phyloP scores from a whole-genome alignment of 1,284 basidiomycete species.

The Trichosporon faecale region DNA sequence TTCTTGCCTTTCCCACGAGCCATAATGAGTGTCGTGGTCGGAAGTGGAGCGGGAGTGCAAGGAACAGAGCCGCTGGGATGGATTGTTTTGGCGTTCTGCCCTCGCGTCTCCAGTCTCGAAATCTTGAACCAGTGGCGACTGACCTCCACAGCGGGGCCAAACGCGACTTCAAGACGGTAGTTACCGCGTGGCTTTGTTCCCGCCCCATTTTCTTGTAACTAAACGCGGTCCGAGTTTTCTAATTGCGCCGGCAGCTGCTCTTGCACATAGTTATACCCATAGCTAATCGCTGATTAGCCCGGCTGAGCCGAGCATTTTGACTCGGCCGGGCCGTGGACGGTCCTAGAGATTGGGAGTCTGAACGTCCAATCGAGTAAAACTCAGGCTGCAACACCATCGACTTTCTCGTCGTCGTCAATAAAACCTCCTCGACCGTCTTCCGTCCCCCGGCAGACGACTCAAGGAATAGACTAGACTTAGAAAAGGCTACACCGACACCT shows the following conservation, averaged over 20 bases:
- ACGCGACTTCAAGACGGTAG: not conserved
- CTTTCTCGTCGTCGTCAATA: slow-evolving; percentile 10
- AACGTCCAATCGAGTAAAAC: slow-evolving; percentile 8
- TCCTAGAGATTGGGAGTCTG: not conserved
- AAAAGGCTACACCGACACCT: slow-evolving; percentile 1
- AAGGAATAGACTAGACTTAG: slow-evolving; percentile 2
- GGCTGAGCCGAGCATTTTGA: slow-evolving; percentile 1
- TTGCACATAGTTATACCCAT: not conserved
- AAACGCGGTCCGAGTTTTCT: not conserved
- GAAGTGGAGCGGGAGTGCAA: not conserved
- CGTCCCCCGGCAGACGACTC: slow-evolving; percentile 1
- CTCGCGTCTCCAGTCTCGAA: slow-evolving; percentile 1
- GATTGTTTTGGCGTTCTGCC: not conserved
- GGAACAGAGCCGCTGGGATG: not conserved
- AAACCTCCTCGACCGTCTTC: slow-evolving; percentile 7
- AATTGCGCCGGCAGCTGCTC: not conserved
- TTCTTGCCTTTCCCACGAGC: not conserved
- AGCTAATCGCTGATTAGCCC: not conserved
- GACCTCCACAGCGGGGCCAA: slow-evolving; percentile 10
- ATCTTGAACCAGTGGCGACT: slow-evolving; percentile 11
- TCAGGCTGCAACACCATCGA: not conserved
- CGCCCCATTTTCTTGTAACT: not conserved
- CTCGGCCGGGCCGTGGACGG: slow-evolving; percentile 2
- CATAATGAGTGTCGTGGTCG: not conserved
- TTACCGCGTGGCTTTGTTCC: slow-evolving; percentile 2